phyloP scores from a whole-genome alignment of 2,329 filamentous ascomycete genomes.

The Neonectria sp. region DNA sequence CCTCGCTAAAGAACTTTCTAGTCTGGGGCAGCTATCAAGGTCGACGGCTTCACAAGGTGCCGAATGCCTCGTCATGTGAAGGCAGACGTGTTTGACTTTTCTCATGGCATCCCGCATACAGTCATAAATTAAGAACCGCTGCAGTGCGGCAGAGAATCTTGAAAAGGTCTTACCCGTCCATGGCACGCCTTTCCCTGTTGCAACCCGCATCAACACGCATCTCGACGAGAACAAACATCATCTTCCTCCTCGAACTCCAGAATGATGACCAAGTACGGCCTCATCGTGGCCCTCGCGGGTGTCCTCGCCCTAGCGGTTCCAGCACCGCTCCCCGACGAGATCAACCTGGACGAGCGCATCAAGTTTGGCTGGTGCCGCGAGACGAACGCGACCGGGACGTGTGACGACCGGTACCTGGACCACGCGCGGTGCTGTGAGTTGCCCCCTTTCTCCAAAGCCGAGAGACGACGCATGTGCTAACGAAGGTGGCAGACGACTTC shows the following conservation, averaged over 20 bases:
- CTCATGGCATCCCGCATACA: neutral
- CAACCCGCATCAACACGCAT: neutral
- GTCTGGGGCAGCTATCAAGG: neutral
- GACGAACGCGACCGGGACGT: constrained; percentile 10
- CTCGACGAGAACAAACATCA: neutral
- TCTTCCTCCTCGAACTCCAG: neutral
- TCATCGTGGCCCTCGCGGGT: neutral
- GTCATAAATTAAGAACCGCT: neutral
- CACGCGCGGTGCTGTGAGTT: constrained; percentile 34
- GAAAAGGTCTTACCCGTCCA: neutral
- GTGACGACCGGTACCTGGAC: constrained; percentile 11
- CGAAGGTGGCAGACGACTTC: constrained; percentile 29
- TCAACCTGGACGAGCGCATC: constrained; percentile 25
- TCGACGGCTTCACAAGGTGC: neutral
- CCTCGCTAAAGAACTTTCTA: neutral
- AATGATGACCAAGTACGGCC: constrained; percentile 11
- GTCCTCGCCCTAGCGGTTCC: neutral
- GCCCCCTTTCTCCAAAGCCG: too few relatives aligned
- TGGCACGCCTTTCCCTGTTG: neutral
- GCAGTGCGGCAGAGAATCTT: neutral
- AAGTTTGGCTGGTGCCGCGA: constrained; percentile 32
- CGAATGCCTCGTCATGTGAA: neutral
- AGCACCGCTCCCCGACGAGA: constrained; percentile 1
- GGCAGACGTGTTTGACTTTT: neutral
- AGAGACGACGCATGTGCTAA: neutral